Conservation (phyloP, 2,329 filamentous ascomycete genomes). For the Ophiosphaerella korrae region DNA sequence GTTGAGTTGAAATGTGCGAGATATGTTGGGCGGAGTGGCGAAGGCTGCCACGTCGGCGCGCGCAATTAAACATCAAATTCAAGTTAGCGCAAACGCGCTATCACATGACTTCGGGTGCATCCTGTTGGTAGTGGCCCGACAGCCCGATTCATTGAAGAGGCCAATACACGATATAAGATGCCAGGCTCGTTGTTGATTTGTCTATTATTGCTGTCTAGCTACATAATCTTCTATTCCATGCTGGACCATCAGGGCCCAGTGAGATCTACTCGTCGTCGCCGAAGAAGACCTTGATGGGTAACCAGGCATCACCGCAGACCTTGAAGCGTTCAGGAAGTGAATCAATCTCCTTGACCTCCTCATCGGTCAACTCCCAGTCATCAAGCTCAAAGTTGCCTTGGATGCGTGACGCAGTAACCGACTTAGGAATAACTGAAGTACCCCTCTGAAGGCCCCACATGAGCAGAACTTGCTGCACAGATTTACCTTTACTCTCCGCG, state of each 20-base stretch:
- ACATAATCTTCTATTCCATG: constrained; percentile 5
- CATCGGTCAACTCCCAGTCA: constrained; percentile 73
- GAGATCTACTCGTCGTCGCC: constrained; percentile 72
- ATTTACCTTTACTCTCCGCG: constrained; percentile 68
- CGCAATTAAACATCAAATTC: background rate
- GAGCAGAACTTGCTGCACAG: constrained; percentile 76
- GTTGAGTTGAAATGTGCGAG: constrained; percentile 3
- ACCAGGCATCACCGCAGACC: constrained; percentile 71
- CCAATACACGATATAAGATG: background rate
- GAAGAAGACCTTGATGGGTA: constrained; percentile 81
- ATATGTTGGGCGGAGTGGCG: constrained; percentile 15
- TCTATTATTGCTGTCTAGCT: background rate
- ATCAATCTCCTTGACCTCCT: constrained; percentile 73
- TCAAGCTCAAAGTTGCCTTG: constrained; percentile 75
- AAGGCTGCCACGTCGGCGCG: constrained; percentile 8
- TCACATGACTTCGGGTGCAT: constrained; percentile 22
- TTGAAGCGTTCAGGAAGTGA: constrained; percentile 75
- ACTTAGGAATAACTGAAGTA: constrained; percentile 86
- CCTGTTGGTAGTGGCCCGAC: no score
- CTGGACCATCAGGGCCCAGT: background rate
- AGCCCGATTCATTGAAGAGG: background rate
- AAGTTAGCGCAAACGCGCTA: constrained; percentile 28
- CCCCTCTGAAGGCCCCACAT: constrained; percentile 82
- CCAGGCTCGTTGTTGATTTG: no score
- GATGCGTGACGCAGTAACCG: constrained; percentile 74